These are phyloP conservation scores for Nasturtium officinale DNA, from an alignment of 345 rosid genomes.

Conservation along the genomic window DNA sequence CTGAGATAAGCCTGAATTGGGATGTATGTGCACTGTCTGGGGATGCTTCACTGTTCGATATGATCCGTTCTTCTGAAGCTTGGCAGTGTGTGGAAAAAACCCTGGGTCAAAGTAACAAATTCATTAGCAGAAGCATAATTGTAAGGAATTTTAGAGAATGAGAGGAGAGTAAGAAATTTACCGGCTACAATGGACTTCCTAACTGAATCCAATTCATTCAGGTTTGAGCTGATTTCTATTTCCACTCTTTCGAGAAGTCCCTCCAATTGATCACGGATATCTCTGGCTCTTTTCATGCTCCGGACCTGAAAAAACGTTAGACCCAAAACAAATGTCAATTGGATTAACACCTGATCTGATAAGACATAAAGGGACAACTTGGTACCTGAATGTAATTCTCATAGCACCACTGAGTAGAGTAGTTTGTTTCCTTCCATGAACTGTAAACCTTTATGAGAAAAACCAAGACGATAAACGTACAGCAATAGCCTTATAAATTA, in stretches of 20 bases:
- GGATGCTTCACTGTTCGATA: slow-evolving; percentile 90
- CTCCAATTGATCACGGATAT: slow-evolving; percentile 88
- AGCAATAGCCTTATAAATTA: not conserved
- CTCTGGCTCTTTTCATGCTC: slow-evolving; percentile 99
- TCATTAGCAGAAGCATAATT: slow-evolving; percentile 25
- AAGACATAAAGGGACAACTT: slow-evolving; percentile 18
- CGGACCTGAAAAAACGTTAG: slow-evolving; percentile 59
- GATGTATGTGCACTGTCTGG: slow-evolving; percentile 92
- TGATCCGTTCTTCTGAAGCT: slow-evolving; percentile 89
- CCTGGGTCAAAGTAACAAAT: slow-evolving; percentile 50
- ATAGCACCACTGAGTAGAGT: slow-evolving; percentile 96
- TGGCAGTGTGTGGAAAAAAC: slow-evolving; percentile 85
- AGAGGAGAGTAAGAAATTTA: slow-evolving; percentile 28
- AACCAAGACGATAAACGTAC: slow-evolving; percentile 33
- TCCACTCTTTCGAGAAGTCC: slow-evolving; percentile 98
- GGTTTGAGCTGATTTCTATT: slow-evolving; percentile 70
- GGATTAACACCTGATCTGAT: slow-evolving; percentile 1
- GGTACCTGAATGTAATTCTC: slow-evolving; percentile 94
- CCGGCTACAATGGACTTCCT: slow-evolving; percentile 89
- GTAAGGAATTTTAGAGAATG: not conserved
- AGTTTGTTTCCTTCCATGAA: slow-evolving; percentile 97
- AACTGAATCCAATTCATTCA: slow-evolving; percentile 67
- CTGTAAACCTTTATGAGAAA: slow-evolving; percentile 63
- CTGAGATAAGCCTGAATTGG: slow-evolving; percentile 94
- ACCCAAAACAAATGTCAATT: slow-evolving; percentile 30